Evolutionary conservation across 495 filamentous ascomycete genomes (phyloP).

Genomic region (Cercophora samala): DNA sequence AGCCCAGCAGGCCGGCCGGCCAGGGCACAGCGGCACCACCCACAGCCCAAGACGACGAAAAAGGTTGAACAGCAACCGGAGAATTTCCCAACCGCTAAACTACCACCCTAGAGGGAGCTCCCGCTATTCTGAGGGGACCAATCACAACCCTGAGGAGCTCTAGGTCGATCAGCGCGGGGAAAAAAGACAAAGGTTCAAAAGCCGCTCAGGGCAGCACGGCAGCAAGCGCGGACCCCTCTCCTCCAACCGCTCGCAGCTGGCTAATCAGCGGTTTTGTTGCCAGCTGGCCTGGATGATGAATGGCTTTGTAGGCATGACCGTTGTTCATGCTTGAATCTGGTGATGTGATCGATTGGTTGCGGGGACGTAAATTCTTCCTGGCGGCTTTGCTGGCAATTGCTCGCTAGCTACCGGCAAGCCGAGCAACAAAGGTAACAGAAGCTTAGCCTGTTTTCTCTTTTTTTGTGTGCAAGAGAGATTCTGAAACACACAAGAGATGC

Average conservation of each 20-base stretch:
- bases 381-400: neutral
- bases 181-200: neutral
- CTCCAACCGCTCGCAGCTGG: neutral
- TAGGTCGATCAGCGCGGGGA: slow-evolving; percentile 3
- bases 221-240: neutral
- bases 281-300: neutral
- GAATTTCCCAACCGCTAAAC: neutral
- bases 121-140: slow-evolving; percentile 18
- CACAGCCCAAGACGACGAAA: neutral
- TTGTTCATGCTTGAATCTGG: neutral
- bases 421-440: neutral
- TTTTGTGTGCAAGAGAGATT: neutral
- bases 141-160: slow-evolving; percentile 20
- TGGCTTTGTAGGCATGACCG: neutral
- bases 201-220: no score
- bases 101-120: slow-evolving; percentile 1
- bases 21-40: neutral
- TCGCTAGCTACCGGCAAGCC: neutral
- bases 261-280: slow-evolving; percentile 1
- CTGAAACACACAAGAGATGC: neutral
- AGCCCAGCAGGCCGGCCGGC: slow-evolving; percentile 1
- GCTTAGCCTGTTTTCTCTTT: neutral
- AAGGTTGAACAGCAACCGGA: neutral
- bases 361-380: no score
- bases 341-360: neutral